Evolutionary conservation across 345 rosid species (phyloP), one percentile per base, ranked within the genome.

Genomic region (Gossypium australe): DNA sequence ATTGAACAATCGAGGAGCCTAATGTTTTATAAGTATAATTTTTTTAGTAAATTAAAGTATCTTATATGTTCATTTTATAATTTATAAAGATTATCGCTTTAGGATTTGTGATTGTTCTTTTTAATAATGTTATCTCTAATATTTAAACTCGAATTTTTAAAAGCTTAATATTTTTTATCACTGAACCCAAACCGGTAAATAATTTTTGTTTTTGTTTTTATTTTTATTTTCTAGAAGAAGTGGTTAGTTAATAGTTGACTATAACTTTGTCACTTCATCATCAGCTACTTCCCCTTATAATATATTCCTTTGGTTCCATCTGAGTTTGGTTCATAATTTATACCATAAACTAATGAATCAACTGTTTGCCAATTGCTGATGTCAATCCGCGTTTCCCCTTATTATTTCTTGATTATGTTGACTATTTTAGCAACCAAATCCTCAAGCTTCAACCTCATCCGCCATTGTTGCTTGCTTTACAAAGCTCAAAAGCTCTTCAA

Each of bases 211-310:
- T 22, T 22, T 22, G 24, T 22, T 22, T 34, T 5, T 34, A 34
- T 34, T 34, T 34, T 5, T 34, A 34, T 34, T 34, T 34, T 34
- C 41, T 34, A 34, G 41, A 34, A 8, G 34, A n/a, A 2, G 4
- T 16, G 25, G 68, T 64, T 64, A 38, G 83, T 76, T 83, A 82
- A 85, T 64, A n/a, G 83, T 78, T 83, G 86, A 85, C 79, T 64
- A 29, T 72, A 20, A 17, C 68, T 41, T 64, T 64, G 68, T 64
- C 68, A 17, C 14, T 9, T 64, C 48, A 38, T 41, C 3, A 13
- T 64, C 4, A 4, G 68, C 49, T 17, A 38, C 7, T 41, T 9
- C 24, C 75, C 64, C 55, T 48, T n/a, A 55, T 48, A 76, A 12
- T 18, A 74, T 83, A 76, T 81, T 76, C 83, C 74, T 52, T 80